Evolutionary conservation across 2,329 filamentous ascomycete species (phyloP).

Genomic region (Thyridium curvatum): DNA sequence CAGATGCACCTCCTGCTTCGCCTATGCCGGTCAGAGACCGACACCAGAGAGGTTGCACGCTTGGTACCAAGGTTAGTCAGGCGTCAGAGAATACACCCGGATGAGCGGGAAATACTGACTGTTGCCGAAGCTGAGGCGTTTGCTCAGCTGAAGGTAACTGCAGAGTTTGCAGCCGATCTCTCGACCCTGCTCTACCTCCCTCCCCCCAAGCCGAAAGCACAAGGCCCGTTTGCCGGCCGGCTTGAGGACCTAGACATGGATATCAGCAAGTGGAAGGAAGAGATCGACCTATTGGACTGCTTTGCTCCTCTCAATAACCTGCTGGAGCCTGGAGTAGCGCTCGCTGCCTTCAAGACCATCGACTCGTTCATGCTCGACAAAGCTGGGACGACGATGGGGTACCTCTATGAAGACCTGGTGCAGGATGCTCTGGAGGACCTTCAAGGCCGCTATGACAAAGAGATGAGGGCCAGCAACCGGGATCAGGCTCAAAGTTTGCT

Average conservation of each 20-base stretch:
- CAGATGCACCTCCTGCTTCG: constrained; percentile 36
- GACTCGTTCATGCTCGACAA: constrained; percentile 29
- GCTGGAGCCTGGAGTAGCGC: constrained; percentile 28
- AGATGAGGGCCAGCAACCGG: constrained; percentile 15
- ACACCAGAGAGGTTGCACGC: no score
- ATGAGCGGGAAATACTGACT: no score
- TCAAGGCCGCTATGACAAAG: constrained; percentile 15
- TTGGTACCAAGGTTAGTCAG: no score
- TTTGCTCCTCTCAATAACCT: constrained; percentile 34
- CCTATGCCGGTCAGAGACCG: constrained; percentile 31
- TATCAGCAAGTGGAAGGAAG: constrained; percentile 25
- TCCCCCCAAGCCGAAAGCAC: constrained; percentile 26
- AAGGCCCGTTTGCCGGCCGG: constrained; percentile 25
- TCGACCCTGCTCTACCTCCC: no score
- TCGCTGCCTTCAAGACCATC: constrained; percentile 25
- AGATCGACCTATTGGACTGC: constrained; percentile 32
- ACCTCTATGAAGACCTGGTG: constrained; percentile 35
- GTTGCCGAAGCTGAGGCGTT: no score
- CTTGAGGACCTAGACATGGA: constrained; percentile 26
- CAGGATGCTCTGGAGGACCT: constrained; percentile 28
- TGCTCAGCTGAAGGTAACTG: no score
- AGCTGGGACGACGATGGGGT: constrained; percentile 30
- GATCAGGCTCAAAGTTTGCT: constrained; percentile 13
- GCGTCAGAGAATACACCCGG: no score
- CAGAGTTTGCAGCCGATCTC: no score